Evolutionary conservation across 176 grass and related monocot genomes (phyloP), one percentile per base, ranked within the genome.

Genomic region (Puccinellia tenuiflora): DNA sequence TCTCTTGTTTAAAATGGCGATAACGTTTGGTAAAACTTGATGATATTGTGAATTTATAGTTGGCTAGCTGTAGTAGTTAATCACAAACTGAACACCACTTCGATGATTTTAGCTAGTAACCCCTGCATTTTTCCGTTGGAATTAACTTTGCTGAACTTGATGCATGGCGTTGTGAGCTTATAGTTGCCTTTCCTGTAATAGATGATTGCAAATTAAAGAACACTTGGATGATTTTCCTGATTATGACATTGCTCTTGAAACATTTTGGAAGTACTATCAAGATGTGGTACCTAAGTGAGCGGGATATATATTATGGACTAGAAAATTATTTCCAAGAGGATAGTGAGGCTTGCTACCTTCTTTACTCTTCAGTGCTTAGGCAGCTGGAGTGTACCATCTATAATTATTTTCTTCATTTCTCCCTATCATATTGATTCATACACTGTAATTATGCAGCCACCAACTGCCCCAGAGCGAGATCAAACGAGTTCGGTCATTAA

Each of bases 261-360:
- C 95, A 97, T 78, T 86, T 97, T 87, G 95, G 95, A 22, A 97
- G 94, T 71, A 91, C 83, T 26, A n/a, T n/a, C n/a, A n/a, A n/a
- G n/a, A n/a, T n/a, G n/a, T n/a, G n/a, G n/a, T n/a, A n/a, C n/a
- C n/a, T n/a, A n/a, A n/a, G n/a, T n/a, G n/a, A n/a, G n/a, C n/a
- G n/a, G n/a, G n/a, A n/a, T n/a, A n/a, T n/a, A n/a, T n/a, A n/a
- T n/a, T n/a, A n/a, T n/a, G n/a, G n/a, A n/a, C n/a, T n/a, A n/a
- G 90, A 91, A 68, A 97, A 50, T 6, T 13, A 61, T 83, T 78
- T 56, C 59, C 7, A 57, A 54, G 42, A 60, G 3, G 57, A n/a
- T 45, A 31, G 38, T 16, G 17, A 39, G 37, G 30, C 4, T 4
- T 74, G 50, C 20, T 65, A 47, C 21, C 20, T 85, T 17, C 55